Base-by-base conservation (phyloP, 257 asterid species). In the Ajuga chamaepitys region DNA sequence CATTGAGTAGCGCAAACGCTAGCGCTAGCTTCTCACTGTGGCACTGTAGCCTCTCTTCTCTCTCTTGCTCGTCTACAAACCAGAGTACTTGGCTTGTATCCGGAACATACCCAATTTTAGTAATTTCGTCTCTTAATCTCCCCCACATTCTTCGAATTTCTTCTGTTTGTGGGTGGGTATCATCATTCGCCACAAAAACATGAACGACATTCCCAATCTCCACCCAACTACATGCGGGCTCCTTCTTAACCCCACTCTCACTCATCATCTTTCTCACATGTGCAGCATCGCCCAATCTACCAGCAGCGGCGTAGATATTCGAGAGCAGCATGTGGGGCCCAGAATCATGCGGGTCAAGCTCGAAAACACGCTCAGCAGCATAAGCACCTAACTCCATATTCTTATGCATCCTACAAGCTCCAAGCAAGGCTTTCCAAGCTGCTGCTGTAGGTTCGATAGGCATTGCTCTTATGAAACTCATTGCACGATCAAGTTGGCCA, bases 191-290 rank as follows among this genome's bases (percentile, higher is more conserved):
- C 48, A 88, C 88, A 57, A 91, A 88, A 78, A 75, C 47, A 48
- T 91, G 96, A 54, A 86, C 85, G 4, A 62, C 67, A 58, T 86
- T 86, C 72, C 71, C 98, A 34, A 83, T 77, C 77, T 91, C 98
- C 53, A 91, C 82, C 96, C 98, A 91, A 77, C 95, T 88, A 72
- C 94, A 88, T 13, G 95, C 96, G 28, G 95, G 96, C 58, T 91
- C 95, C 62, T 88, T 91, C 84, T 85, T 91, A 16, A 88, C 81
- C 53, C 96, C 95, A 58, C 80, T 67, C 11, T 80, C 86, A n/a
- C 67, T 80, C 98, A 91, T 88, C 84, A 74, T 70, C 79, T 76
- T 86, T 61, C 95, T 83, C 77, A 86, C 96, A 64, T 77, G 74
- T 20, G 95, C 94, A 24, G 96, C 96, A 40, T 88, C 95, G 4